phyloP scores from a whole-genome alignment of 2,329 filamentous ascomycete species.

The Paracamarosporium sp. region DNA sequence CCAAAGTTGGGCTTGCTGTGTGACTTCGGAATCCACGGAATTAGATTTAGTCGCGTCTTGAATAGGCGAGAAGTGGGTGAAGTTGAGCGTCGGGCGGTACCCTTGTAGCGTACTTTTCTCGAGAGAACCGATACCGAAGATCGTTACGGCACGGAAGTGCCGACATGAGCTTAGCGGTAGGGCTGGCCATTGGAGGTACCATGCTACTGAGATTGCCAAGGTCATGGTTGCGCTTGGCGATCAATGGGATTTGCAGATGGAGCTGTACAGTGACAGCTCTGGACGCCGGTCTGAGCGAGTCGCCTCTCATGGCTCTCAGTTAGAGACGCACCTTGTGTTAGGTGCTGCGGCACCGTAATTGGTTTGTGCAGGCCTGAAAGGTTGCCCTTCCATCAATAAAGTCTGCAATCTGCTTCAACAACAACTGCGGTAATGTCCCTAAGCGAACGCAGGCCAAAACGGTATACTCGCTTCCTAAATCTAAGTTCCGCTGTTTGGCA shows the following conservation, averaged over 20 bases:
- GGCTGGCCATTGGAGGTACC: neutral
- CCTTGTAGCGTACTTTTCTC: neutral
- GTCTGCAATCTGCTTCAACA: neutral
- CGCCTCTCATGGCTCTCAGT: neutral
- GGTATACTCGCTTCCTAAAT: conserved; percentile 19
- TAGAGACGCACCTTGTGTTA: neutral
- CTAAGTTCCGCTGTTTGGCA: conserved; percentile 21
- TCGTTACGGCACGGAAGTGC: neutral
- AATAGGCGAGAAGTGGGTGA: neutral
- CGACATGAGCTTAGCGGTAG: neutral
- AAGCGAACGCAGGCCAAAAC: conserved; percentile 11
- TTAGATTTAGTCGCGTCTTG: neutral
- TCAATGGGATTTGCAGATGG: neutral
- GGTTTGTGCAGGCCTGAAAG: neutral
- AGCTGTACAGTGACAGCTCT: neutral
- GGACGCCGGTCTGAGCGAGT: no score
- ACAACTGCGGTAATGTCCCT: conserved; percentile 13
- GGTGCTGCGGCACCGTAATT: neutral
- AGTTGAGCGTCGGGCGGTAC: neutral
- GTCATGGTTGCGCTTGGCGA: conserved; percentile 5
- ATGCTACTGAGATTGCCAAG: neutral
- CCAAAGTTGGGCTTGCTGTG: neutral
- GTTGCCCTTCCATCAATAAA: neutral
- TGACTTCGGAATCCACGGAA: neutral
- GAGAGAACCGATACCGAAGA: neutral